A percentile compares a stretch with the other conserved stretches of the same genome.
These are phyloP conservation scores for Allomyces macrogynus DNA, from an alignment of 192 early-diverging fungal genomes.

Conservation along the genomic window DNA sequence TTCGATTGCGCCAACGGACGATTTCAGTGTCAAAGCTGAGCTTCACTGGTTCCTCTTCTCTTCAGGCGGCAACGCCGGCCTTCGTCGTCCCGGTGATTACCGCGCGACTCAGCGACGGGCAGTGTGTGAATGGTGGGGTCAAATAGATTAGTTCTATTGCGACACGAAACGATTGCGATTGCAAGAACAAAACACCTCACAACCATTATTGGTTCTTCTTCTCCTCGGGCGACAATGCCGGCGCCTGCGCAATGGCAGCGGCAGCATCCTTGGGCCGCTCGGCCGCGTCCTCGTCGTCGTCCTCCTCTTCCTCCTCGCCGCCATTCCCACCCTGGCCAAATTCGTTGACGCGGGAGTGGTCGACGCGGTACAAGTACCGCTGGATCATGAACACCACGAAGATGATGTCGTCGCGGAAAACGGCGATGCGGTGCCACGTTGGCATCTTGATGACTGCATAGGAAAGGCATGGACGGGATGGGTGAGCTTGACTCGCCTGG, in stretches of 20 bases:
- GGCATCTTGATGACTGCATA: conserved; percentile 65
- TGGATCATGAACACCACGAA: conserved; percentile 77
- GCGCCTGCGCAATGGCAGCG: not conserved
- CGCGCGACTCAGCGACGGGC: no score
- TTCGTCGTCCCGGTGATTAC: no score
- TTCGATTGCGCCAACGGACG: no score
- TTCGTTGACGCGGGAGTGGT: conserved; percentile 69
- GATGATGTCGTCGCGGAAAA: conserved; percentile 66
- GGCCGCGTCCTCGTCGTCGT: conserved; percentile 9
- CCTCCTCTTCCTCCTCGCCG: conserved; percentile 15
- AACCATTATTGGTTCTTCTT: not conserved
- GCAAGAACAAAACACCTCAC: not conserved
- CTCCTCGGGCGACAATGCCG: not conserved
- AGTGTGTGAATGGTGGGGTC: no score
- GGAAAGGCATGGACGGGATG: no score
- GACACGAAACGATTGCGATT: no score
- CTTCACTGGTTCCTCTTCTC: no score
- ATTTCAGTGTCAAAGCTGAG: no score
- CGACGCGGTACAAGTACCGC: conserved; percentile 56
- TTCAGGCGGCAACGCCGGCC: no score
- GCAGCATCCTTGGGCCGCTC: conserved; percentile 12
- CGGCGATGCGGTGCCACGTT: conserved; percentile 62
- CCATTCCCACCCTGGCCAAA: conserved; percentile 49
- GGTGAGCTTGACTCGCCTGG: not conserved
- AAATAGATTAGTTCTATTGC: no score